These are phyloP conservation scores for Cyberlindnera amylophila DNA, from an alignment of 805 yeast species.

Conservation along the genomic window DNA sequence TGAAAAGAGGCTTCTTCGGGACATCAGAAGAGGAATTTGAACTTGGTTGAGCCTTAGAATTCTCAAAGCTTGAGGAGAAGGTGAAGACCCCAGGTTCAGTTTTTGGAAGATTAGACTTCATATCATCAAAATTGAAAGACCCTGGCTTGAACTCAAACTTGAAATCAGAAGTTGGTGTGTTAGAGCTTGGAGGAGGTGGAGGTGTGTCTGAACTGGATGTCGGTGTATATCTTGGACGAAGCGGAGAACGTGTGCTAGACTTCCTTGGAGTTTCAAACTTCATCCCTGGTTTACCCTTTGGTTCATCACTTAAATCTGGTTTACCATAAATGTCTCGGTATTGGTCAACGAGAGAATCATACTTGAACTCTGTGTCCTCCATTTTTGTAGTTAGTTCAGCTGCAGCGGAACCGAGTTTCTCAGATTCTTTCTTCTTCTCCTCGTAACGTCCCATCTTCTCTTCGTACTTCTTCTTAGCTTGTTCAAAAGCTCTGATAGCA, in stretches of 20 bases:
- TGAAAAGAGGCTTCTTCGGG: too few relatives aligned
- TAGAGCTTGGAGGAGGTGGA: neutral
- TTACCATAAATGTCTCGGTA: slow-evolving; percentile 1
- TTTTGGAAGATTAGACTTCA: slow-evolving; percentile 5
- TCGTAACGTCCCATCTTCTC: slow-evolving; percentile 8
- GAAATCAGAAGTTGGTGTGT: neutral
- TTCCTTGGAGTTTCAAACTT: neutral
- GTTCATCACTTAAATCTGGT: neutral
- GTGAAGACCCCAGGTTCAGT: neutral
- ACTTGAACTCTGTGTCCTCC: neutral
- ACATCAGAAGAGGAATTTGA: too few relatives aligned
- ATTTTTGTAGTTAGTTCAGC: neutral
- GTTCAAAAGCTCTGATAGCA: slow-evolving; percentile 17
- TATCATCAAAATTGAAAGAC: slow-evolving; percentile 5
- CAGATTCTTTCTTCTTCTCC: neutral
- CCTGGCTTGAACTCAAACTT: slow-evolving; percentile 1
- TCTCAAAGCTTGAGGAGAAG: slow-evolving; percentile 1
- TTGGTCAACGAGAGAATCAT: neutral
- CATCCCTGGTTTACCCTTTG: neutral
- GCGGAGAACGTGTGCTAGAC: neutral
- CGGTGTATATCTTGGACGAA: neutral
- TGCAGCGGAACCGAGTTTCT: neutral
- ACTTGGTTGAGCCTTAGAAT: neutral
- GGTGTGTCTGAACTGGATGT: neutral
- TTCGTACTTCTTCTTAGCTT: slow-evolving; percentile 17